Conservation (phyloP, 176 grass and related monocot genomes). For the Themeda triandra region DNA sequence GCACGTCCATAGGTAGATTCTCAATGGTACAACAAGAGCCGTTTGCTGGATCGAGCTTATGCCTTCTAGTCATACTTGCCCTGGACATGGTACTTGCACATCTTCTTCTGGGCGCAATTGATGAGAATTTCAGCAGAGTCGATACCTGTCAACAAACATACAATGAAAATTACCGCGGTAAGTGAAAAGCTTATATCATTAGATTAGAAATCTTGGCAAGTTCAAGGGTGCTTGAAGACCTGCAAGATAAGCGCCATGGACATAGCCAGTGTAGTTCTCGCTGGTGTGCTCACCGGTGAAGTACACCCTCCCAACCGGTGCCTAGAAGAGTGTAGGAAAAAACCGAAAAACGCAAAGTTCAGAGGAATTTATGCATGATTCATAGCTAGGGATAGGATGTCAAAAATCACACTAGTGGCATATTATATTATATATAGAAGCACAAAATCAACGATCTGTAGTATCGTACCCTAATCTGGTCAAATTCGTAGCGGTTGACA, state of each 20-base stretch:
- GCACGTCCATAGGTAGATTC: background rate
- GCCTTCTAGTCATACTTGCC: slow-evolving; percentile 26
- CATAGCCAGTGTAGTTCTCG: slow-evolving; percentile 66
- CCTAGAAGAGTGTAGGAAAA: background rate
- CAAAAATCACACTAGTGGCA: too few relatives aligned
- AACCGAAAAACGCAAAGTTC: background rate
- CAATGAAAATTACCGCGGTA: background rate
- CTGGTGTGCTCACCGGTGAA: slow-evolving; percentile 81
- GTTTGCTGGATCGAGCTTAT: background rate
- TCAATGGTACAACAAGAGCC: too few relatives aligned
- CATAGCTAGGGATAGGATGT: too few relatives aligned
- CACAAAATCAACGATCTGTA: background rate
- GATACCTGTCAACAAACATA: slow-evolving; percentile 25
- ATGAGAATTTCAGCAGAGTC: slow-evolving; percentile 58
- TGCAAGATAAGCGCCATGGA: slow-evolving; percentile 67
- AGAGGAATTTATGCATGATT: background rate
- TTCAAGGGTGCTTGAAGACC: slow-evolving; percentile 13
- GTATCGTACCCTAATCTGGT: slow-evolving; percentile 83
- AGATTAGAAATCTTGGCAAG: background rate
- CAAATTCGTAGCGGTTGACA: slow-evolving; percentile 55
- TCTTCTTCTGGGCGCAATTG: slow-evolving; percentile 39
- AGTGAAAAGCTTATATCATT: background rate
- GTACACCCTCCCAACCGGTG: slow-evolving; percentile 66
- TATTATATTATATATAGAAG: background rate
- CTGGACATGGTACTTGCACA: slow-evolving; percentile 39